A percentile compares a stretch with the other conserved stretches of the same genome.
These are phyloP conservation scores for Lactifluus hygrophoroides DNA, from an alignment of 768 basidiomycete species.

Conservation along the genomic window DNA sequence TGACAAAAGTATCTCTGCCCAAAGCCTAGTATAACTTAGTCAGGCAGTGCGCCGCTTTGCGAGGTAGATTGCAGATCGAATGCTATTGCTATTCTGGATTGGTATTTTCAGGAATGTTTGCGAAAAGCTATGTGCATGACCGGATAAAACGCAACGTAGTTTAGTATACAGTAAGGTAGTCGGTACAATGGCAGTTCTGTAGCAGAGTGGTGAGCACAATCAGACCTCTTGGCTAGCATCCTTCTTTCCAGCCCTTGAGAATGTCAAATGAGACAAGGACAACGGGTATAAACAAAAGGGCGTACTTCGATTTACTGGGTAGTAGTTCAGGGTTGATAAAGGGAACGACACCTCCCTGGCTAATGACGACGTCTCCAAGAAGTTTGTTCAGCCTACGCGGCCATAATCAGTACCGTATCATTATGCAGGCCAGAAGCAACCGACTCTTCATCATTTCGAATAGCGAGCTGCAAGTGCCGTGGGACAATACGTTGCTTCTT, in stretches of 20 bases:
- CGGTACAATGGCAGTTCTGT: neutral
- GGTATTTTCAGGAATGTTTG: neutral
- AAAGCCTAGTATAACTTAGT: too few species aligned
- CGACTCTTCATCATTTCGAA: constrained; percentile 62
- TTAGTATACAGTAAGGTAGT: constrained; percentile 15
- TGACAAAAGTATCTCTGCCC: too few species aligned
- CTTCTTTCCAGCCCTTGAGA: constrained; percentile 37
- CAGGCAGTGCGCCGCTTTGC: too few species aligned
- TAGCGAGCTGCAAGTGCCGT: constrained; percentile 87
- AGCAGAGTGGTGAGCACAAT: neutral
- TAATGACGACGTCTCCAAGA: constrained; percentile 80
- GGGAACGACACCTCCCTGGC: constrained; percentile 72
- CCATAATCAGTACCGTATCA: constrained; percentile 36
- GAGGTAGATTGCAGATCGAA: too few species aligned
- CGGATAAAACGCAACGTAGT: neutral
- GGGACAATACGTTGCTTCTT: constrained; percentile 95
- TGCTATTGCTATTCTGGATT: too few species aligned
- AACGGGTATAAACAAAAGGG: neutral
- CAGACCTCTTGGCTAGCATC: constrained; percentile 37
- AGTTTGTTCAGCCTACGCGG: constrained; percentile 58
- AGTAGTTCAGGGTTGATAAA: constrained; percentile 52
- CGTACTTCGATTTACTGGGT: constrained; percentile 37
- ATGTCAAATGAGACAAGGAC: neutral
- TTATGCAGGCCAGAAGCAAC: neutral
- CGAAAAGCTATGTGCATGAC: neutral